Evolutionary conservation across 2,329 filamentous ascomycete species (phyloP), one percentile per base, ranked within the genome.

Genomic region (Pseudogymnoascus verrucosus): DNA sequence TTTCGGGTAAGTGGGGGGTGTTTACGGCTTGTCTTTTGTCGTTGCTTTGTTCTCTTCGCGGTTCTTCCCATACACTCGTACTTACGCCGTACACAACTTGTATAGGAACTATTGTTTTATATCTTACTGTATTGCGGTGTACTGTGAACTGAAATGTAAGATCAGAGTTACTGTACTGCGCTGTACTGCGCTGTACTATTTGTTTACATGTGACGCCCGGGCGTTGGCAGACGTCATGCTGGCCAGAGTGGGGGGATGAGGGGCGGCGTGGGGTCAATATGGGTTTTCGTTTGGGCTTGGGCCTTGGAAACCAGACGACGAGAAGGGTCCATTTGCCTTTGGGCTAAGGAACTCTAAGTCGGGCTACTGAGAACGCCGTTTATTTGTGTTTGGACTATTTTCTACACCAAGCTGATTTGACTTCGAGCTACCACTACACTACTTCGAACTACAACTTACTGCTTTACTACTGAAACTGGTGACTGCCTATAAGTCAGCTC

Each of bases 311-410:
- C 14, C 23, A 51, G 47, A n/a, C 23, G 14, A 31, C n/a, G n/a
- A 16, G 26, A 51, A 51, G 47, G 47, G 47, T 54, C 47, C 26
- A 54, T 54, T 54, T 54, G 47, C 47, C 47, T 54, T n/a, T 54
- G 47, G 44, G 47, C 47, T 54, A 54, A 54, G 23, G n/a, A 54
- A 54, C 23, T 54, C n/a, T 54, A 54, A 54, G 47, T 31, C 47
- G 1, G 4, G 14, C 23, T 54, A 54, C 47, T 54, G n/a, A 31
- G 47, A 6, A 11, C 47, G 44, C 47, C 47, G 47, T 54, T 31
- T 54, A 54, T 16, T 54, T 54, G 4, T 11, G 14, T 31, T 31
- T 8, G 23, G 26, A 3, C 47, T 54, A 54, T 54, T 54, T 42
- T 23, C 21, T 31, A 54, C 47, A 16, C 14, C 47, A 54, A 31